Evolutionary conservation across 2,329 filamentous ascomycete species (phyloP), one percentile per base, ranked within the genome.

Genomic region (Alternaria brassicae): DNA sequence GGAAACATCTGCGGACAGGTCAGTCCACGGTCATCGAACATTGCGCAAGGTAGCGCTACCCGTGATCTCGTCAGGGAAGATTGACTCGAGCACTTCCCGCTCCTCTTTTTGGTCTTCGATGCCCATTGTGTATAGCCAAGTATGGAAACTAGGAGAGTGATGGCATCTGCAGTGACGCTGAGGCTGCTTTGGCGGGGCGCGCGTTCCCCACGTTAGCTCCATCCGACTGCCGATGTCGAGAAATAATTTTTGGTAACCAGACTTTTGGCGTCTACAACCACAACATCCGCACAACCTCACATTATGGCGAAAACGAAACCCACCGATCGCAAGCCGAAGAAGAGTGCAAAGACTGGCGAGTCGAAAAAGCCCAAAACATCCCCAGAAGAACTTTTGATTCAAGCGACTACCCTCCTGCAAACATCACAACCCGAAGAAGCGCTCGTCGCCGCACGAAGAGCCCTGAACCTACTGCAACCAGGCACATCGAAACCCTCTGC

Each of bases 1-100:
- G 70, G 92, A 95, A 73, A 97, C 88, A 77, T 97, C 95, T 95
- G 76, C 37, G 50, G 53, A 39, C 30, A 44, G 34, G 61, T 76
- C 56, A 71, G 68, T 25, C 40, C 6, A n/a, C n/a, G 15, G 25
- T 32, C 23, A n/a, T 10, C 23, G 23, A n/a, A 21, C 37, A 37
- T 32, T 21, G 51, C 19, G 41, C 25, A 42, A 12, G 37, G 10
- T 2, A 49, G 34, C n/a, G 10, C 39, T 73, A 94, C 93, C 91
- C 85, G 89, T 94, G 70, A 99, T 97, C 81, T 99, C 95, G 61
- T 99, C 94, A 1, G 95, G 93, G 70, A 98, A 99, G 75, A 99
- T 99, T 61, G 94, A 97, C 75, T 96, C 92, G 76, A 99, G 92
- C 71, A 99, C 94, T 80, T 99, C 95, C 62, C 93, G 89, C 85